Percentiles rank a stretch among this genome's conserved stretches.
These are phyloP conservation scores for Aspergillus sp. DNA, from an alignment of 2,329 filamentous ascomycete species.

Conservation along the genomic window DNA sequence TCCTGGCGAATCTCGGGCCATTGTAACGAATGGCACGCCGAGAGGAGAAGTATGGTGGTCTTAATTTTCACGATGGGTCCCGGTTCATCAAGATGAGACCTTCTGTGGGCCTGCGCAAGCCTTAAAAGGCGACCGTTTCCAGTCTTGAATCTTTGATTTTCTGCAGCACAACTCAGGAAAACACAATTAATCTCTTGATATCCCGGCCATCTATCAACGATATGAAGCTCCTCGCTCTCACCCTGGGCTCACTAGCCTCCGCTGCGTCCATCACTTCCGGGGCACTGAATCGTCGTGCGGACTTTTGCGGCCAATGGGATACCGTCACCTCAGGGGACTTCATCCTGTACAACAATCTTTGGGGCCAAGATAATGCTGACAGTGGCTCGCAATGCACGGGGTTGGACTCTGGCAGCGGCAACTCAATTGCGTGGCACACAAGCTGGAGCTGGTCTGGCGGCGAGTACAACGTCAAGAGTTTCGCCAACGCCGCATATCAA, in stretches of 20 bases:
- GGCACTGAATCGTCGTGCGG: constrained; percentile 30
- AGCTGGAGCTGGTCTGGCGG: constrained; percentile 52
- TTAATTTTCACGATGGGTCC: constrained; percentile 7
- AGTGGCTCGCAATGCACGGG: constrained; percentile 51
- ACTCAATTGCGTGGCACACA: constrained; percentile 49
- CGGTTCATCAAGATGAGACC: not conserved
- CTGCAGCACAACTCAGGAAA: not conserved
- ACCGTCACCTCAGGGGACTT: constrained; percentile 46
- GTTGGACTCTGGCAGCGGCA: constrained; percentile 41
- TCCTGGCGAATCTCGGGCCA: not conserved
- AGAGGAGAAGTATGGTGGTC: not conserved
- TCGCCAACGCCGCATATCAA: constrained; percentile 49
- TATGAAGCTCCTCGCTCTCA: constrained; percentile 35
- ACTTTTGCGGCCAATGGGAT: constrained; percentile 49
- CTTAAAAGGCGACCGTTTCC: constrained; percentile 11
- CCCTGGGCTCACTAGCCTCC: constrained; percentile 30
- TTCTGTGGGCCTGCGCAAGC: constrained; percentile 1
- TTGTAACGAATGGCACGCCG: constrained; percentile 5
- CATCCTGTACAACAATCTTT: constrained; percentile 60
- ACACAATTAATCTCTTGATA: constrained; percentile 8
- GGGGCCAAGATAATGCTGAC: constrained; percentile 46
- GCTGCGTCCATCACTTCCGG: constrained; percentile 23
- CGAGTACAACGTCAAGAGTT: constrained; percentile 51
- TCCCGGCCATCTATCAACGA: constrained; percentile 16
- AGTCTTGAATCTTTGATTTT: not conserved